phyloP scores from a whole-genome alignment of 768 basidiomycete species.

The Mycena vulgaris region DNA sequence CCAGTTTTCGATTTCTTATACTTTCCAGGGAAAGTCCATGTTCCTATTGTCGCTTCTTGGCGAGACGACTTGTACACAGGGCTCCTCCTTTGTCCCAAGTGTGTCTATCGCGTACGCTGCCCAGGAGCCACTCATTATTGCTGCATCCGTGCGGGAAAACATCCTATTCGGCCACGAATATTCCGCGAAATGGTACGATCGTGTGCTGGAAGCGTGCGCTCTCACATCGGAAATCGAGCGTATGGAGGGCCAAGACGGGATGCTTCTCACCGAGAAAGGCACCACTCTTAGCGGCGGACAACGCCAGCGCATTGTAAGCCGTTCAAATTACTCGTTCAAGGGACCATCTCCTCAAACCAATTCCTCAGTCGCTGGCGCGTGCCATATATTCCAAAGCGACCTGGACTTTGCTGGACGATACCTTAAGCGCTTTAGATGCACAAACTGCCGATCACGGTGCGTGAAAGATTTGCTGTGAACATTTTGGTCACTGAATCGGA shows the following conservation, averaged over 20 bases:
- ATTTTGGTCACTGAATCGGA: neutral
- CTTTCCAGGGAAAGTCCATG: slow-evolving; percentile 7
- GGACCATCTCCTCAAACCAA: neutral
- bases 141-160: slow-evolving; percentile 2
- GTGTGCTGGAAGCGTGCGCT: slow-evolving; percentile 6
- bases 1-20: neutral
- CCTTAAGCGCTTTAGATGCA: slow-evolving; percentile 13
- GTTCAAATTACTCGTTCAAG: too few species aligned
- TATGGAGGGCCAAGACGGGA: neutral
- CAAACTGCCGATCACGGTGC: neutral
- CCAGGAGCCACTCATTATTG: slow-evolving; percentile 12
- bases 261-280: slow-evolving; percentile 3
- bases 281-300: slow-evolving; percentile 11
- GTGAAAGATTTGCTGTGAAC: slow-evolving; percentile 39
- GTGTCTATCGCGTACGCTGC: slow-evolving; percentile 2
- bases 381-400: neutral
- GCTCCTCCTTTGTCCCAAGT: neutral
- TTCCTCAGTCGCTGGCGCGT: neutral
- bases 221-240: neutral
- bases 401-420: slow-evolving; percentile 6
- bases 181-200: slow-evolving; percentile 1
- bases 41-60: slow-evolving; percentile 4
- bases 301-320: slow-evolving; percentile 9
- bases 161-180: slow-evolving; percentile 15
- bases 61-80: slow-evolving; percentile 1